Base-by-base conservation (phyloP, 495 filamentous ascomycete species). In the Penicillium canescens region DNA sequence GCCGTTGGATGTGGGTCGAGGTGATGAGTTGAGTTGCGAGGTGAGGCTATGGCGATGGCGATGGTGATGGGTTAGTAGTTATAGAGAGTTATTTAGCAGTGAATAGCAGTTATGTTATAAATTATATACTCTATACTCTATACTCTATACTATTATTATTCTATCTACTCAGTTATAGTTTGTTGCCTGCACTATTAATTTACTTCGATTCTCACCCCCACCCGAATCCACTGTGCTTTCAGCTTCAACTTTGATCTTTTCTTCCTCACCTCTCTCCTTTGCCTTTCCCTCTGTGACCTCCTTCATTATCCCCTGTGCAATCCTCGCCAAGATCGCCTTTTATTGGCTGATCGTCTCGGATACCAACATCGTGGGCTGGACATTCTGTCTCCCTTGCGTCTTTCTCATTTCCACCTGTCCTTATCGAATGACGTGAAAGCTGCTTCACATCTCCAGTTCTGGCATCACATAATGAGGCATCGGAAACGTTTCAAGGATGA, bases 401-500 rank as follows among this genome's bases (percentile, higher is more conserved):
- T 40, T 55, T 61, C 26, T 44, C 54, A 36, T 61, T 57, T 23
- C 38, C 43, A 42, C 48, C 47, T 56, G 34, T 69, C 35, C 52
- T 53, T 37, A 35, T 53, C 34, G 37, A 37, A 63, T 57, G 60
- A 62, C 60, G 62, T 45, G 20, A 52, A 56, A 60, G 49, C 40
- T 35, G 21, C n/a, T 41, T 53, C 24, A 20, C 40, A 52, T 49
- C 61, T 55, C 31, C 47, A 56, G 58, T 46, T 45, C 55, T 64
- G 60, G 56, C 35, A 50, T 62, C 54, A 61, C 73, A 78, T 72
- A 66, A 78, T 78, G 75, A 69, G 72, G 75, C 76, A 72, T 74
- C 72, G 74, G 66, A 78, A 77, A 74, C 73, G 74, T 31, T 73
- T 71, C 61, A 77, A 76, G 66, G 64, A 74, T 74, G 72, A 68